Conservation (phyloP, 352 stramenopile species). For the Globisporangium barbulae region DNA sequence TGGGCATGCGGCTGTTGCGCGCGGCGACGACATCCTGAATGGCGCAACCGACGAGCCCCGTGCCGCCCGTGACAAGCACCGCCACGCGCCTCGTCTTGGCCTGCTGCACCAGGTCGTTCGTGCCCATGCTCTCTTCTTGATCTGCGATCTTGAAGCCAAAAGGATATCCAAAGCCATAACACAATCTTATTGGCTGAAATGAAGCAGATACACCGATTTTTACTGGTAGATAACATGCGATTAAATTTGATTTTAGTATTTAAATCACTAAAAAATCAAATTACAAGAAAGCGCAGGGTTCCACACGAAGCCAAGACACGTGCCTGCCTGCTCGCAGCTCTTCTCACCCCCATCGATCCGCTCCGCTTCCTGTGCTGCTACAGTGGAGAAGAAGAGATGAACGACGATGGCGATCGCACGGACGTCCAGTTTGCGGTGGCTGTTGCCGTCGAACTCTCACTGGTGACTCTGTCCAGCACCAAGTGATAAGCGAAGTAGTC, state of each 20-base stretch:
- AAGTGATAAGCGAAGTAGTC: no score
- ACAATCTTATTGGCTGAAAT: background rate
- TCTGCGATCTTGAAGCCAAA: background rate
- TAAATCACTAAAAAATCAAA: no score
- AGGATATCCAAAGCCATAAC: background rate
- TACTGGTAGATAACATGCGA: background rate
- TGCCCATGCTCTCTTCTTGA: slow-evolving; percentile 2
- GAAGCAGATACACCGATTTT: no score
- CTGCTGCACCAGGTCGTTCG: background rate
- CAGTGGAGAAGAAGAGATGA: no score
- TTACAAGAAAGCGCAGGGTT: background rate
- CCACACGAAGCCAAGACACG: no score
- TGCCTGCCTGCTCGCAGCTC: no score
- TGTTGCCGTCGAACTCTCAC: no score
- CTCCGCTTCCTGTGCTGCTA: no score
- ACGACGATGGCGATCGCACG: no score
- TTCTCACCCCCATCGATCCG: no score
- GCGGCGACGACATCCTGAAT: slow-evolving; percentile 55
- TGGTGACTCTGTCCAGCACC: no score
- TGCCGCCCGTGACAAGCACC: slow-evolving; percentile 95
- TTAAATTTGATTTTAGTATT: background rate
- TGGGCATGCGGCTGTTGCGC: slow-evolving; percentile 10
- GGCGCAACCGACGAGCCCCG: slow-evolving; percentile 90
- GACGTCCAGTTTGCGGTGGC: no score
- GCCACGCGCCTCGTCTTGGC: slow-evolving; percentile 26